These are phyloP conservation scores for Geotrichum fermentans DNA, from an alignment of 1,139 yeast genomes.

Conservation along the genomic window DNA sequence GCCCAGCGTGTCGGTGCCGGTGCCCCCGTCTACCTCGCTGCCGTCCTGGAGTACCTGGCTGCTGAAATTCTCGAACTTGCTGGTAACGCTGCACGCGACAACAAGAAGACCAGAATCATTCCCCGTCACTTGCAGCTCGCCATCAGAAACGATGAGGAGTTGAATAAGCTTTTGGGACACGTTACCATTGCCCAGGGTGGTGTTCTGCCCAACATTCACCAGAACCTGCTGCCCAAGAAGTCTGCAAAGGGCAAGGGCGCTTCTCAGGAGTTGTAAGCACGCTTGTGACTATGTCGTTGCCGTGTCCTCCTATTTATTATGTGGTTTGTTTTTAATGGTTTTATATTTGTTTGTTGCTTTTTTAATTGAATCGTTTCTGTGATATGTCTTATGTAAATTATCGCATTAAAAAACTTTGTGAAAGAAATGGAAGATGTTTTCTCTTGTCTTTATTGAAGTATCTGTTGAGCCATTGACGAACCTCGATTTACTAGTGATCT, in stretches of 20 bases:
- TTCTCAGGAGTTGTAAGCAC: conserved; percentile 18
- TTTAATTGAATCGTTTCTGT: neutral
- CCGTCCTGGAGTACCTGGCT: conserved; percentile 92
- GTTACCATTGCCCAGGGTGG: conserved; percentile 97
- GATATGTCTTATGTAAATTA: too few species aligned
- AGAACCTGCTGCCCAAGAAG: conserved; percentile 53
- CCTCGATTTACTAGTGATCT: too few species aligned
- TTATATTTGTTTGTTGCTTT: neutral
- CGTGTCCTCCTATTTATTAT: conserved; percentile 37
- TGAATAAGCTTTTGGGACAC: conserved; percentile 88
- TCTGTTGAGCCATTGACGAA: too few species aligned
- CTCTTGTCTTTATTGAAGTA: too few species aligned
- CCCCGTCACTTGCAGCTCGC: conserved; percentile 98
- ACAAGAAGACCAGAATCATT: conserved; percentile 95
- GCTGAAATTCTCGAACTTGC: conserved; percentile 98
- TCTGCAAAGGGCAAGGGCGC: conserved; percentile 21
- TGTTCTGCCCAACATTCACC: conserved; percentile 92
- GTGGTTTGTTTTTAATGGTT: neutral
- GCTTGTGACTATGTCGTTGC: neutral
- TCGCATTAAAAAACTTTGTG: too few species aligned
- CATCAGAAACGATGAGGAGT: conserved; percentile 96
- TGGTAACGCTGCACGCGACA: conserved; percentile 98
- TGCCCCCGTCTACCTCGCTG: conserved; percentile 93
- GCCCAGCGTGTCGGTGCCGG: conserved; percentile 99
- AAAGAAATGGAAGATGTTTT: too few species aligned